Evolutionary conservation across 495 filamentous ascomycete species (phyloP), one percentile per base, ranked within the genome.

Genomic region (Hyphodiscus hymeniophilus): DNA sequence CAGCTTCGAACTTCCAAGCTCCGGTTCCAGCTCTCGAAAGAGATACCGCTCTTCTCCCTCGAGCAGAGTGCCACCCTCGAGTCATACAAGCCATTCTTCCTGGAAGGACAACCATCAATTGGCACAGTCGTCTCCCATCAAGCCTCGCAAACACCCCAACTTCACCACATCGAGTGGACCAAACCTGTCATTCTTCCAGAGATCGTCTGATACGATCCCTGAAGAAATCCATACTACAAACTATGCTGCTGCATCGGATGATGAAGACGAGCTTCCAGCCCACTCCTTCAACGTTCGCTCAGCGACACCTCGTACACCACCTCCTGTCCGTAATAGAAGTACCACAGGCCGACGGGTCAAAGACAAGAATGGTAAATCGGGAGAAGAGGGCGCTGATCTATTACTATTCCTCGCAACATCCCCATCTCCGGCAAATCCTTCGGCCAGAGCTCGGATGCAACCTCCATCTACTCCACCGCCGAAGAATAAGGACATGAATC

Each of bases 361-460:
- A 17, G 56, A 56, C n/a, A 60, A 48, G 47, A 71, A 71, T 48
- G 59, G 65, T 58, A 72, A 72, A 59, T 55, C 68, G 10, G 85
- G 82, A 42, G 82, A 92, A 59, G 87, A 92, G 60, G 92, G 88
- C 16, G 94, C 89, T 7, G 91, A 94, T 65, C 71, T 97, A 30
- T 76, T 99, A 15, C 71, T 99, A 33, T 95, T 89, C 63, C 77
- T 99, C 22, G 90, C 91, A 51, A 84, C 89, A 28, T 96, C 92
- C 16, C 92, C 92, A 0, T 95, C 89, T 0, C 87, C 89, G 0
- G 88, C 87, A 6, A 66, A 72, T 32, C 58, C 55, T 7, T 23
- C 48, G 7, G 24, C 48, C 20, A 48, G 55, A n/a, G 38, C 46
- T 33, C 56, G 59, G 5, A 76, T 79, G 73, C 79, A 86, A 45